Evolutionary conservation across 768 basidiomycete genomes (phyloP), one percentile per base, ranked within the genome.

Genomic region (Psilocybe tampanensis): DNA sequence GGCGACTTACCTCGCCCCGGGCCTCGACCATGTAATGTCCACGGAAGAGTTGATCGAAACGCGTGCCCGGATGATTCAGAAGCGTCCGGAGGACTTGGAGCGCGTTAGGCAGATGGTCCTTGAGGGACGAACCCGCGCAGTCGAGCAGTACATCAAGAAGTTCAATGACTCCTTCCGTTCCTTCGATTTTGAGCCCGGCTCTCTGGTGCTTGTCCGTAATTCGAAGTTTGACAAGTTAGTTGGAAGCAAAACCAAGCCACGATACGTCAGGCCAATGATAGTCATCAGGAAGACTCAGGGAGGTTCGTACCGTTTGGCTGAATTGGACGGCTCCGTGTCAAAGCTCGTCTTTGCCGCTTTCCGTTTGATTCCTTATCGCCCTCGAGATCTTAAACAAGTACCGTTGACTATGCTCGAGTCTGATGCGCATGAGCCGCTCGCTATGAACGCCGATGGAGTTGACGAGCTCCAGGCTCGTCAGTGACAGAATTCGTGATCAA

Each of bases 191-290:
- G 9, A 65, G 23, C 60, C 58, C 7, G 75, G 76, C 18, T 61
- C 62, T 0, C 56, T 79, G 0, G 73, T 77, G 0, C 61, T 81
- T 0, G 65, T 77, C 0, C 47, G 68, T 2, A 78, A 81, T 47
- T 70, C 70, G 1, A 23, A 51, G 0, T 52, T 74, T 2, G 71
- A 75, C 23, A 71, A 64, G 21, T 60, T 68, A n/a, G 0, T 54
- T 73, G 0, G 63, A 64, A 21, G 42, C 59, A 1, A 78, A 51
- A 69, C 68, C 2, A 66, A 67, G n/a, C 66, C 69, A 0, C 52
- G 72, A 2, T 80, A 77, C 55, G 44, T 73, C 13, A 77, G 77
- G 15, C 77, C 76, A 0, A 70, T 72, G 55, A 55, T 72, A 1
- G 72, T 79, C 0, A 44, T 76, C 4, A 32, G 58, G 11, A 59